These are phyloP conservation scores for Pseudonectria foliicola DNA, from an alignment of 2,329 filamentous ascomycete genomes.

Conservation along the genomic window DNA sequence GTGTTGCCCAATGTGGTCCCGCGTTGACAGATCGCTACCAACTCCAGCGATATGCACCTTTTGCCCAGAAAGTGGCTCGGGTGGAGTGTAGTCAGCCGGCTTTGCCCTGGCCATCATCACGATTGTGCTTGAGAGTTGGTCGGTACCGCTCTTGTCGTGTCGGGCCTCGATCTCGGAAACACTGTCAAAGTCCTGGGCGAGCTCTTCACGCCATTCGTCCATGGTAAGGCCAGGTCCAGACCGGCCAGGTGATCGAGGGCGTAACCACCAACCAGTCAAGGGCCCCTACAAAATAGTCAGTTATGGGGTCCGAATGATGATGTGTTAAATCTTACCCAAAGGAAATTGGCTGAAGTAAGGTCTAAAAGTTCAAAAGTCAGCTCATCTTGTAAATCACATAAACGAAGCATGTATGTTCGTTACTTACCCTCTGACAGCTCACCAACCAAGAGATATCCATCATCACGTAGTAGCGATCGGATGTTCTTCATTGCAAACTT, in stretches of 20 bases:
- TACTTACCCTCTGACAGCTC: conserved; percentile 17
- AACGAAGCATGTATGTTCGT: neutral
- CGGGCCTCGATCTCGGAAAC: conserved; percentile 11
- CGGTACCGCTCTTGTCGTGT: conserved; percentile 1
- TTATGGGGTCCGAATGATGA: neutral
- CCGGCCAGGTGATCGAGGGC: conserved; percentile 16
- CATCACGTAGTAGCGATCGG: conserved; percentile 14
- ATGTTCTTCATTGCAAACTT: conserved; percentile 18
- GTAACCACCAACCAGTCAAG: conserved; percentile 17
- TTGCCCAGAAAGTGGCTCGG: conserved; percentile 6
- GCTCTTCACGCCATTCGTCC: conserved; percentile 17
- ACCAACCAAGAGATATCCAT: conserved; percentile 16
- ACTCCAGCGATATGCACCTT: conserved; percentile 10
- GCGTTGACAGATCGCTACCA: conserved; percentile 1
- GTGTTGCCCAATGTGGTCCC: conserved; percentile 2
- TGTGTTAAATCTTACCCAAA: conserved; percentile 9
- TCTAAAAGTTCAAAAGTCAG: conserved; percentile 8
- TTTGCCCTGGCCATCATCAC: conserved; percentile 17
- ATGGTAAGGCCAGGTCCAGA: conserved; percentile 16
- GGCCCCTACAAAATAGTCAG: conserved; percentile 12
- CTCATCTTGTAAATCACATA: neutral
- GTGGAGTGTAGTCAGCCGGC: conserved; percentile 2
- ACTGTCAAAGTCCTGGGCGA: conserved; percentile 14
- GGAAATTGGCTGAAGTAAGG: conserved; percentile 16
- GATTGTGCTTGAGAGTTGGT: conserved; percentile 16